Base-by-base conservation (phyloP, 352 stramenopile genomes). In the Phytophthora citricola region DNA sequence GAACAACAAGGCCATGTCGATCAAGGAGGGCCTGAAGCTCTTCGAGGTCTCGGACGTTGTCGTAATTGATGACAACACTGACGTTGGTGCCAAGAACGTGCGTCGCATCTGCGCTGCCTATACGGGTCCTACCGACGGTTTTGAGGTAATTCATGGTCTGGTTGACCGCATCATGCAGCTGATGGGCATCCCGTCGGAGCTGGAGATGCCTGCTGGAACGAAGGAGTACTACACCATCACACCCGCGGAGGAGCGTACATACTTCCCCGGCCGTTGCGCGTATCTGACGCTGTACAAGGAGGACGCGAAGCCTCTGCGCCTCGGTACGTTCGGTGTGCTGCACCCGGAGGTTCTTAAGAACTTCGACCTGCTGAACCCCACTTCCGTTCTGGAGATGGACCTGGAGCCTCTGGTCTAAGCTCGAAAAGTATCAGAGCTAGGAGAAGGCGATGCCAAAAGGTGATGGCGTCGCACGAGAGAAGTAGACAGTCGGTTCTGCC, bases 31-130 rank as follows among this genome's bases (percentile, higher is more conserved):
- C 2, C 89, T 99, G 47, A 99, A 99, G 77, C 84, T 99, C 31
- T 99, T 99, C 78, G 98, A 99, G 81, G 90, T 99, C 55, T 98
- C 92, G 67, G 98, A 99, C 75, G 97, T 99, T 2, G 97, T 99
- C n/a, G 50, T 99, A 17, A 84, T 97, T 15, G 97, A 99, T 78
- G 66, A 89, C 50, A 76, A 90, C 40, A 89, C 92, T 26, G 92
- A 97, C 63, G 95, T 99, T 7, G 98, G 98, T 49, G 97, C 97
- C 17, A 92, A 92, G 58, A 99, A 99, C 81, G 83, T 95, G 57
- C 87, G 98, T 50, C 87, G 95, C 41, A 87, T 99, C 24, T 98
- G 94, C 48, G 98, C 97, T 29, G 91, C 98, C 17, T 99, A 99
- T 82, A 98, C 97, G 51, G 97, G 97, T 59, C 92, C 92, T 20